Conservation (phyloP, 1,284 basidiomycete species). For the Fomitopsis pinicola region DNA sequence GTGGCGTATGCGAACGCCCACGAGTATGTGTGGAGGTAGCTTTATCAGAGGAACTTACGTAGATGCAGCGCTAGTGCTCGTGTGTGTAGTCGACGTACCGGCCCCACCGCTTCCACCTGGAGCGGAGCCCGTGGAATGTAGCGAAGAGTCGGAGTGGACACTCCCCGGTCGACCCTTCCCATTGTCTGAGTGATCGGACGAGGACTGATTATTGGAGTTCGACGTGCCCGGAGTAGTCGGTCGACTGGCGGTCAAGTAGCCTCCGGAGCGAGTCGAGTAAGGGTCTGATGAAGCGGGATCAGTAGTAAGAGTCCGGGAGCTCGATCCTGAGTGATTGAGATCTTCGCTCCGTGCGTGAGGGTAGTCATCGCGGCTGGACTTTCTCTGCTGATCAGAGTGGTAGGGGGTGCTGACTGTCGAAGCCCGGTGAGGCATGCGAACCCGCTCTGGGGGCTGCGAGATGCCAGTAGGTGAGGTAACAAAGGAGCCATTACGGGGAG, state of each 20-base stretch:
- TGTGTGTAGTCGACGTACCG: constrained; percentile 41
- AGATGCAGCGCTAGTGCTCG: constrained; percentile 25
- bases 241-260: constrained; percentile 47
- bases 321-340: constrained; percentile 47
- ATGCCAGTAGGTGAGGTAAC: constrained; percentile 18
- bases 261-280: constrained; percentile 35
- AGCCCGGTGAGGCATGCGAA: constrained; percentile 52
- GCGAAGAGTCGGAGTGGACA: constrained; percentile 43
- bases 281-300: constrained; percentile 19
- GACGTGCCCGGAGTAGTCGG: constrained; percentile 51
- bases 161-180: constrained; percentile 39
- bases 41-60: constrained; percentile 25
- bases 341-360: constrained; percentile 65
- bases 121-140: constrained; percentile 41
- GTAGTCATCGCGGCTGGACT: constrained; percentile 34
- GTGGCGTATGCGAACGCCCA: constrained; percentile 15
- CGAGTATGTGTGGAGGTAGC: background rate
- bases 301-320: constrained; percentile 18
- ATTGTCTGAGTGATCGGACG: constrained; percentile 47
- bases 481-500: constrained; percentile 18
- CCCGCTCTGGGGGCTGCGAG: constrained; percentile 43
- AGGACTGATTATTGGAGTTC: constrained; percentile 39
- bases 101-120: constrained; percentile 40
- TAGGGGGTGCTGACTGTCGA: constrained; percentile 50
- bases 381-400: constrained; percentile 50